Evolutionary conservation across 768 basidiomycete species (phyloP).

Genomic region (Tylopilus rubrobrunneus): DNA sequence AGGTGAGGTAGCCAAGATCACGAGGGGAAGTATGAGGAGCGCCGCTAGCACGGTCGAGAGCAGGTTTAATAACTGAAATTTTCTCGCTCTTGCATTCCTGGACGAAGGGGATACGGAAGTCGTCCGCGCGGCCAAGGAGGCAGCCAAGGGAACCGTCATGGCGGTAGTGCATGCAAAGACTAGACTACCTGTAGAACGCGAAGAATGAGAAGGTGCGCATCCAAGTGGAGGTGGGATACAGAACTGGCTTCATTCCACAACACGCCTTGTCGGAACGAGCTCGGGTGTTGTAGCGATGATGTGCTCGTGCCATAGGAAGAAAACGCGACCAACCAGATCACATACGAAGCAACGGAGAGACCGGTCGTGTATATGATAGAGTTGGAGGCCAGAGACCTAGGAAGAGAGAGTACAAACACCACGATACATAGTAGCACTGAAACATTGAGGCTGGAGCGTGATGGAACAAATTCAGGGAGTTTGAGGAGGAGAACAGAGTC

Average conservation of each 20-base stretch:
- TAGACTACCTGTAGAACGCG: slow-evolving; percentile 39
- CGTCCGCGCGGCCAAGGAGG: slow-evolving; percentile 46
- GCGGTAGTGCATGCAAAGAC: slow-evolving; percentile 66
- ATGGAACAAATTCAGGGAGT: slow-evolving; percentile 34
- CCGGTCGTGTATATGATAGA: slow-evolving; percentile 53
- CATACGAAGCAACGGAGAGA: slow-evolving; percentile 56
- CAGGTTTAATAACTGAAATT: slow-evolving; percentile 56
- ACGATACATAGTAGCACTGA: slow-evolving; percentile 41
- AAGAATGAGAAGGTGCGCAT: slow-evolving; percentile 1
- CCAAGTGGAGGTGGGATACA: slow-evolving; percentile 23
- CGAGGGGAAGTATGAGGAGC: slow-evolving; percentile 52
- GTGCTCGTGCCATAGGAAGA: slow-evolving; percentile 48
- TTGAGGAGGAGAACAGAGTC: slow-evolving; percentile 46
- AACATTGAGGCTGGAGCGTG: slow-evolving; percentile 37
- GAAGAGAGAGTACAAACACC: slow-evolving; percentile 49
- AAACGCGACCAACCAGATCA: slow-evolving; percentile 56
- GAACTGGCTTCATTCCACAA: slow-evolving; percentile 65
- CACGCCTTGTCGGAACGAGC: slow-evolving; percentile 40
- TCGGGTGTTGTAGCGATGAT: slow-evolving; percentile 31
- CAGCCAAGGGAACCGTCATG: slow-evolving; percentile 62
- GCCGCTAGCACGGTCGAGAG: slow-evolving; percentile 47
- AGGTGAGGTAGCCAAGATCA: slow-evolving; percentile 49
- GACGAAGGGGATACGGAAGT: slow-evolving; percentile 7
- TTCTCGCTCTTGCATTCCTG: slow-evolving; percentile 47
- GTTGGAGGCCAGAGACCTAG: slow-evolving; percentile 52